A percentile compares a stretch with the other conserved stretches of the same genome.
Conservation (phyloP, 23 red algal species). For the Gracilariopsis chorda region DNA sequence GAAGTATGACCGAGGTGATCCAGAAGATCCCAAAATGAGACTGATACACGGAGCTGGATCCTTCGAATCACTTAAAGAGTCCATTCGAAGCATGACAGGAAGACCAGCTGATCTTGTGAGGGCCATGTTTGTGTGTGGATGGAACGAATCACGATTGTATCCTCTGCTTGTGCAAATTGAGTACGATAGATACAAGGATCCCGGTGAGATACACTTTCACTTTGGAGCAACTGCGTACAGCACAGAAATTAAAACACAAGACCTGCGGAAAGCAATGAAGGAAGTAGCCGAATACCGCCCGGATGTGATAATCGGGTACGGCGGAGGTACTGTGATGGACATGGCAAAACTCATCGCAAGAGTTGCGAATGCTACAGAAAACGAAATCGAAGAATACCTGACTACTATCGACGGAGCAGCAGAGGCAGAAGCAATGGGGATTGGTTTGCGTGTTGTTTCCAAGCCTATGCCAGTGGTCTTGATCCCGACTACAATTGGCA, state of each 20-base stretch:
- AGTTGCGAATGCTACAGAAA: not conserved
- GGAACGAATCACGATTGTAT: constrained; percentile 38
- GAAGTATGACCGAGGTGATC: not conserved
- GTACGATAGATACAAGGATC: constrained; percentile 33
- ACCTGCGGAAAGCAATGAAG: not conserved
- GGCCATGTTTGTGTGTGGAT: constrained; percentile 30
- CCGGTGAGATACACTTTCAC: not conserved
- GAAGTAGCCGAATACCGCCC: constrained; percentile 15
- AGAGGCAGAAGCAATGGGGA: not conserved
- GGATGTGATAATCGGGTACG: constrained; percentile 55
- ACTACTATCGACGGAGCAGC: constrained; percentile 26
- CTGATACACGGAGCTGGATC: constrained; percentile 34
- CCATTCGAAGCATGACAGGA: constrained; percentile 10
- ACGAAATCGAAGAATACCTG: constrained; percentile 3
- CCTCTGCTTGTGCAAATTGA: constrained; percentile 52
- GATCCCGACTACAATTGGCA: constrained; percentile 18
- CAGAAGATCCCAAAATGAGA: constrained; percentile 4
- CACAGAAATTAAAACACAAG: not conserved
- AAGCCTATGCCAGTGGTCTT: constrained; percentile 25
- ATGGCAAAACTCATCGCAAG: constrained; percentile 33
- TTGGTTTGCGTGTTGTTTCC: not conserved
- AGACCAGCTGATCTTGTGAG: not conserved
- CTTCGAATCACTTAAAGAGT: constrained; percentile 32
- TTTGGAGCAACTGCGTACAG: constrained; percentile 11
- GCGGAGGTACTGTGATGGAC: constrained; percentile 65